A percentile compares a stretch with the other conserved stretches of the same genome.
These are phyloP conservation scores for Colletotrichum lini DNA, from an alignment of 2,329 filamentous ascomycete species.

Conservation along the genomic window DNA sequence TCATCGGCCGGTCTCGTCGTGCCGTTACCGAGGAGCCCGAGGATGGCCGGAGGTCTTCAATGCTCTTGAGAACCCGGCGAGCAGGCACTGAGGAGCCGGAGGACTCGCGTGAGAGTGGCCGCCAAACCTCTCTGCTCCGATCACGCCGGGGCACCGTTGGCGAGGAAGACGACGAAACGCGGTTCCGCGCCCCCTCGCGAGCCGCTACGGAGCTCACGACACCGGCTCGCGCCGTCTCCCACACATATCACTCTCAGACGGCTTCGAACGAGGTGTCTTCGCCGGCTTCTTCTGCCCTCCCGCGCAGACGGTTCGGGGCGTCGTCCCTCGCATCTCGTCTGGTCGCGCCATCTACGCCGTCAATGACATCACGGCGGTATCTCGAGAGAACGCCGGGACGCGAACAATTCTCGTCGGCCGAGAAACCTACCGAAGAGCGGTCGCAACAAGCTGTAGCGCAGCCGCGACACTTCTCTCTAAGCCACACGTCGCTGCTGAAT, in stretches of 20 bases:
- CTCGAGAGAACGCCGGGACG: slow-evolving; percentile 63
- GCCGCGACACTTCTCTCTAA: slow-evolving; percentile 60
- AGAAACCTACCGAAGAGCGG: slow-evolving; percentile 58
- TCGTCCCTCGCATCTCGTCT: slow-evolving; percentile 64
- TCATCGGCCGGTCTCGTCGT: slow-evolving; percentile 61
- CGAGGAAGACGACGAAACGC: slow-evolving; percentile 63
- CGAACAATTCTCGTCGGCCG: slow-evolving; percentile 53
- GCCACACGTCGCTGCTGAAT: slow-evolving; percentile 57
- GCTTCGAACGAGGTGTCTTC: slow-evolving; percentile 44
- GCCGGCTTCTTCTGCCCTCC: slow-evolving; percentile 62
- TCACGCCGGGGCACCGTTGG: slow-evolving; percentile 62
- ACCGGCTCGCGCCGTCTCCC: slow-evolving; percentile 50
- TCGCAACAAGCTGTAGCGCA: slow-evolving; percentile 47
- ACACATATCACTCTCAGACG: slow-evolving; percentile 54
- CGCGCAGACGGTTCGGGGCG: slow-evolving; percentile 67
- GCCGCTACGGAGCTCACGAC: slow-evolving; percentile 68
- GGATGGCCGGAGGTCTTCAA: slow-evolving; percentile 64
- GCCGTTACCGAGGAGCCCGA: slow-evolving; percentile 66
- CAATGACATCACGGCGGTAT: slow-evolving; percentile 62
- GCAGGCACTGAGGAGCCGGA: slow-evolving; percentile 64
- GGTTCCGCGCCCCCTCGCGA: slow-evolving; percentile 70
- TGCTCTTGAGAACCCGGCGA: slow-evolving; percentile 62
- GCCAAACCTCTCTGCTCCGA: slow-evolving; percentile 61
- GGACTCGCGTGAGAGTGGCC: slow-evolving; percentile 60
- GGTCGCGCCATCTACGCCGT: slow-evolving; percentile 55